Evolutionary conservation across 257 asterid genomes (phyloP), one percentile per base, ranked within the genome.

Genomic region (Rubia yunnanensis): DNA sequence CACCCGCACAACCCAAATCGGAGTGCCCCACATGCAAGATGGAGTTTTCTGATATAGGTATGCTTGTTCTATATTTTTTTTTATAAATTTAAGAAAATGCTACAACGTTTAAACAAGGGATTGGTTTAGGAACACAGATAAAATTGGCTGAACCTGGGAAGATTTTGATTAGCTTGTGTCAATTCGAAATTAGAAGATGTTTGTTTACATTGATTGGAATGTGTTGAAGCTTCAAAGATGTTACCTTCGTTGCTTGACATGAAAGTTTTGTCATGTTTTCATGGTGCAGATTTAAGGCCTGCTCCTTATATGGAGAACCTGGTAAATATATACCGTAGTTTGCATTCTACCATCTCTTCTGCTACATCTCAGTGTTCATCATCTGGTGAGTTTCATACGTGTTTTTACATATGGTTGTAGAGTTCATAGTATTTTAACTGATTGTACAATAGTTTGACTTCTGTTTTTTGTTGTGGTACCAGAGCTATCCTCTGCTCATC

Each of bases 21-120:
- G 83, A 83, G 61, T 92, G 99, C 60, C 89, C 92, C 31, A 74
- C 86, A 0, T 92, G 99, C 69, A 88, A 80, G 59, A 71, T 76
- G 34, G 78, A 72, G 39, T 86, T 72, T 30, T 26, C 76, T 11
- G 73, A 79, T 68, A 59, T 64, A 79, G 99, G 99, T 87, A 73
- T 30, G 4, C 5, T 34, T 28, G 22, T 49, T 22, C 7, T 10
- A 7, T 38, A 2, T 35, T 1, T 24, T 50, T 17, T 4, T 35
- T 4, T 35, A 35, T n/a, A n/a, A n/a, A n/a, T n/a, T n/a, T 35
- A 8, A 8, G 39, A 35, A 35, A 8, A 35, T 3, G 39, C 9
- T 35, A 3, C 9, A 8, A 3, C 6, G 39, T 35, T n/a, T 5
- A 44, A 50, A 0, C 11, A n/a, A 50, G 13, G 27, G 14, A 22